phyloP scores from a whole-genome alignment of 129 eudicot species.

The Logfia minima region DNA sequence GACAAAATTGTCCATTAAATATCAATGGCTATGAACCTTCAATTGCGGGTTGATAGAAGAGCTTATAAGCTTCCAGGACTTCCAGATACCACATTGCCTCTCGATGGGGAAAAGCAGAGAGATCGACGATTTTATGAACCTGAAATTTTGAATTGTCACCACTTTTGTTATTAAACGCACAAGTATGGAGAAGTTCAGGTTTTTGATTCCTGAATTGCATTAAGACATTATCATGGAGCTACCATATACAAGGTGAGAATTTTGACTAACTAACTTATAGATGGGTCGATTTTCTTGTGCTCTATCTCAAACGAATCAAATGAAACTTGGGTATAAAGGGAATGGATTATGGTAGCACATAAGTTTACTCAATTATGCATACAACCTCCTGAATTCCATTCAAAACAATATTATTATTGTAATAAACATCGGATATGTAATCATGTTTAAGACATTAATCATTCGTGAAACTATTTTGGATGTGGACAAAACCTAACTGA shows the following conservation, averaged over 20 bases:
- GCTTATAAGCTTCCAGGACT: slow-evolving; percentile 87
- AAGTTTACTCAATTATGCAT: background rate
- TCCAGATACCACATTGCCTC: slow-evolving; percentile 98
- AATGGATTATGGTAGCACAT: background rate
- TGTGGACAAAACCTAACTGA: background rate
- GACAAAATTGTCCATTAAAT: background rate
- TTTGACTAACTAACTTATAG: background rate
- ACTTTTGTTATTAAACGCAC: too few relatives aligned
- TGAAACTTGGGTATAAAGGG: background rate
- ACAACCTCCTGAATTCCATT: background rate
- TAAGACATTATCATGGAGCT: too few relatives aligned
- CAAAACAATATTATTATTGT: background rate
- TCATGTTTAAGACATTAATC: background rate
- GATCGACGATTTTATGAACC: slow-evolving; percentile 95
- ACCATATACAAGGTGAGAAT: background rate
- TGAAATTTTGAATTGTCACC: slow-evolving; percentile 31
- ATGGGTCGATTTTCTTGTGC: background rate
- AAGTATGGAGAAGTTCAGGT: background rate
- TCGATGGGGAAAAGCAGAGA: slow-evolving; percentile 79
- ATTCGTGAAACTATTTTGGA: background rate
- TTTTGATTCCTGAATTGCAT: slow-evolving; percentile 9
- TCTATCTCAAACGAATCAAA: background rate
- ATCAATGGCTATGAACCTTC: slow-evolving; percentile 42
- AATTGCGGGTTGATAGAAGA: slow-evolving; percentile 58
- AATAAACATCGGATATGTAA: background rate